These are phyloP conservation scores for Athelia sp. DNA, from an alignment of 1,284 basidiomycete species.

Conservation along the genomic window DNA sequence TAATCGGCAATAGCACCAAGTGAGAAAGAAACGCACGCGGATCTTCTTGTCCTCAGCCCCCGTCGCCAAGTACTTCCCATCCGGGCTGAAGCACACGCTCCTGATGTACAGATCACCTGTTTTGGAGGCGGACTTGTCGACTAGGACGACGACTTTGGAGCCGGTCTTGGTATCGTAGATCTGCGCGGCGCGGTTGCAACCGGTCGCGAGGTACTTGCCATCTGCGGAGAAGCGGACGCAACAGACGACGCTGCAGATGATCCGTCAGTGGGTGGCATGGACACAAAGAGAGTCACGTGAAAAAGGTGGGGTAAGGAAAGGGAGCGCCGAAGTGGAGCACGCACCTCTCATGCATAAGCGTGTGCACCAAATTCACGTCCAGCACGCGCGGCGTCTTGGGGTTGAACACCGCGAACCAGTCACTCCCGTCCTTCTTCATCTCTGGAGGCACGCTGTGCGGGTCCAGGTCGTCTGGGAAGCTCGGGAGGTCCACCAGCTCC, in stretches of 20 bases:
- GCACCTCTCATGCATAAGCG: conserved; percentile 88
- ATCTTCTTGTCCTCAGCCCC: conserved; percentile 84
- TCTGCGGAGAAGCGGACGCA: conserved; percentile 83
- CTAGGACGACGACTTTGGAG: conserved; percentile 52
- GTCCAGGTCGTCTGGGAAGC: conserved; percentile 44
- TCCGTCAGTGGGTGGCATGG: conserved; percentile 4
- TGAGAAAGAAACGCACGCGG: conserved; percentile 46
- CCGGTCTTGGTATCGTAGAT: conserved; percentile 76
- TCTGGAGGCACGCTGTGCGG: conserved; percentile 43
- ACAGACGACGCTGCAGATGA: conserved; percentile 61
- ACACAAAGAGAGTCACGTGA: conserved; percentile 1
- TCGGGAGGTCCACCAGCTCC: too few relatives aligned
- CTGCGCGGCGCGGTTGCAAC: conserved; percentile 73
- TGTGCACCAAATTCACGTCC: conserved; percentile 89
- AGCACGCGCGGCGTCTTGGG: conserved; percentile 77
- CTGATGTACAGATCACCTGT: conserved; percentile 79
- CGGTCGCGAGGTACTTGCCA: conserved; percentile 74
- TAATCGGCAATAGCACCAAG: background rate
- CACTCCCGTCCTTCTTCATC: conserved; percentile 76
- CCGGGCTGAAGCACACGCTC: conserved; percentile 81
- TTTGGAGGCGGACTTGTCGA: conserved; percentile 63
- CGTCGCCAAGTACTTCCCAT: conserved; percentile 77
- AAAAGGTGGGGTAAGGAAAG: background rate
- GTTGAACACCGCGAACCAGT: conserved; percentile 97
- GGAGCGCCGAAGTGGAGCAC: conserved; percentile 21